phyloP scores from a whole-genome alignment of 257 asterid species.

The Solanum chiquidenum region DNA sequence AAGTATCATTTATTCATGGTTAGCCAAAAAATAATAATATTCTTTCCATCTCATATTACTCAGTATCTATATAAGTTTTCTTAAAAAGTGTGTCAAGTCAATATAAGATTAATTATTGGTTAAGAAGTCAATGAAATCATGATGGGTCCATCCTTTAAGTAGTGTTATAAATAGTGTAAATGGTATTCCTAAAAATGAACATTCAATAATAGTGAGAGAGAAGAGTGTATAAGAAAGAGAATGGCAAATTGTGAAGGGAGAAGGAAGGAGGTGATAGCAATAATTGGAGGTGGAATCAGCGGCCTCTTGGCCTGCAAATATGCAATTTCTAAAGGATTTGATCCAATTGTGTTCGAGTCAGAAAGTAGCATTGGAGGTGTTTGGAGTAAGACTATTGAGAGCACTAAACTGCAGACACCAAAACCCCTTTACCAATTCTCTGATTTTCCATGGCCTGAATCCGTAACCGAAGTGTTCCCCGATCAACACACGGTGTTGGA shows the following conservation, averaged over 20 bases:
- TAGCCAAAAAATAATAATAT: not conserved
- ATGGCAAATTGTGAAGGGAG: not conserved
- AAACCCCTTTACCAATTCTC: conserved; percentile 33
- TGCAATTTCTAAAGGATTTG: conserved; percentile 29
- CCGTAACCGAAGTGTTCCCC: conserved; percentile 22
- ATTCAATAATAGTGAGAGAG: not conserved
- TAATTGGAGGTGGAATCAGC: conserved; percentile 46
- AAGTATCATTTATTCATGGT: not conserved
- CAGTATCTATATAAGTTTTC: not conserved
- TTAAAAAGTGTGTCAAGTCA: too few relatives aligned
- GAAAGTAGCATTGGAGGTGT: conserved; percentile 29
- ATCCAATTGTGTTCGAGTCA: conserved; percentile 36
- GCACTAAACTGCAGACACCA: not conserved
- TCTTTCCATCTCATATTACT: too few relatives aligned
- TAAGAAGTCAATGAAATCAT: not conserved
- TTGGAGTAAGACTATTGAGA: not conserved
- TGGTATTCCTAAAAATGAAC: not conserved
- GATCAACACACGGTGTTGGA: conserved; percentile 9
- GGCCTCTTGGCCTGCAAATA: conserved; percentile 51
- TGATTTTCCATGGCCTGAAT: conserved; percentile 45
- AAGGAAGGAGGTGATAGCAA: conserved; percentile 11
- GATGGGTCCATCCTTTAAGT: not conserved
- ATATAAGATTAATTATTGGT: too few relatives aligned
- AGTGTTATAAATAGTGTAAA: not conserved
- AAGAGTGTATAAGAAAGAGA: not conserved